Conservation (phyloP, 495 filamentous ascomycete species). For the Trichoderma parareesei region DNA sequence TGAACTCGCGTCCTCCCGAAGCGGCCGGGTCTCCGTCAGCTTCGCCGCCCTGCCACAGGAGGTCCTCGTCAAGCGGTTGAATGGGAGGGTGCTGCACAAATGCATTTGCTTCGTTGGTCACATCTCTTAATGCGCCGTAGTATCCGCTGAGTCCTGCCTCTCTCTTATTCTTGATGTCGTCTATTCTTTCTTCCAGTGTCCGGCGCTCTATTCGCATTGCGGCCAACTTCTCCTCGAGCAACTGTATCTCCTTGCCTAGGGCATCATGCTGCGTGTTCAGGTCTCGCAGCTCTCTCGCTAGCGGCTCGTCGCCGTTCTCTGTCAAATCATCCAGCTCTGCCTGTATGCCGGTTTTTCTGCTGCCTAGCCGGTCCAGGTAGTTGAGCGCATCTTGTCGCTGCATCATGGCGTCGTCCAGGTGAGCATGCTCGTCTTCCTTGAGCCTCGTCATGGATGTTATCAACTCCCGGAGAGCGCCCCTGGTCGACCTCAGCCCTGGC, state of each 20-base stretch:
- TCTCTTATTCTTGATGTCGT: slow-evolving; percentile 51
- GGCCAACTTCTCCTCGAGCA: slow-evolving; percentile 53
- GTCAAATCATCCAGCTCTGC: slow-evolving; percentile 34
- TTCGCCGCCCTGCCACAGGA: slow-evolving; percentile 18
- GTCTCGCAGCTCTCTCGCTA: slow-evolving; percentile 19
- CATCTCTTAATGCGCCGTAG: slow-evolving; percentile 51
- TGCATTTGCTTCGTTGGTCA: slow-evolving; percentile 70
- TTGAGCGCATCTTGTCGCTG: slow-evolving; percentile 51
- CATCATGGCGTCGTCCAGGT: slow-evolving; percentile 48
- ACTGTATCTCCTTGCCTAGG: slow-evolving; percentile 52
- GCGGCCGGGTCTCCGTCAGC: slow-evolving; percentile 20
- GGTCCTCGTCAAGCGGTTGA: slow-evolving; percentile 32
- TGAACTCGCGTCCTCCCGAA: slow-evolving; percentile 33
- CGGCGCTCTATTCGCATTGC: slow-evolving; percentile 58
- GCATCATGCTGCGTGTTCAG: slow-evolving; percentile 37
- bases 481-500: slow-evolving; percentile 55
- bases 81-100: slow-evolving; percentile 57
- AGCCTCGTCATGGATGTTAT: slow-evolving; percentile 66
- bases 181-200: slow-evolving; percentile 51
- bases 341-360: slow-evolving; percentile 38
- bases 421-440: slow-evolving; percentile 60
- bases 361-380: slow-evolving; percentile 52
- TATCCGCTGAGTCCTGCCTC: slow-evolving; percentile 46
- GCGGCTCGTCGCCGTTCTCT: slow-evolving; percentile 30
- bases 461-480: slow-evolving; percentile 59